Evolutionary conservation across 1,139 yeast genomes (phyloP).

Genomic region (Komagataea norvegica): DNA sequence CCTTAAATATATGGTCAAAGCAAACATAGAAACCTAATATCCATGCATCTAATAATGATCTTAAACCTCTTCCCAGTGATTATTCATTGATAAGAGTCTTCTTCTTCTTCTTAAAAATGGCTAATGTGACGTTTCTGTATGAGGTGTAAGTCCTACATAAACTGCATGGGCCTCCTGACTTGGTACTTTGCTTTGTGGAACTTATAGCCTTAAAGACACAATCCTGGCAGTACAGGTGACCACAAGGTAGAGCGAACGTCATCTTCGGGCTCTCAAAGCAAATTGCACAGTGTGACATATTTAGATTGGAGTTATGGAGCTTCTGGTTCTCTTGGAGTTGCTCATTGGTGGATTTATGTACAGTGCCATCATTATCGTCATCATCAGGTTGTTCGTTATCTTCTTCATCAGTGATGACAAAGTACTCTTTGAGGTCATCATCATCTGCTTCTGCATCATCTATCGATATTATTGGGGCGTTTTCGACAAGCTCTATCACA

Average conservation of each 20-base stretch:
- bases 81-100: slow-evolving; percentile 12
- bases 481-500: neutral
- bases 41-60: no score
- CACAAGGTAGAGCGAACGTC: slow-evolving; percentile 48
- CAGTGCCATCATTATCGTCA: slow-evolving; percentile 7
- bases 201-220: slow-evolving; percentile 48
- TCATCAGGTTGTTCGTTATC: slow-evolving; percentile 9
- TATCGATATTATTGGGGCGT: neutral
- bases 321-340: slow-evolving; percentile 29
- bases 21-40: no score
- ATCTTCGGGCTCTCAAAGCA: slow-evolving; percentile 47
- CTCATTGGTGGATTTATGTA: slow-evolving; percentile 24
- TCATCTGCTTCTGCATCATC: slow-evolving; percentile 9
- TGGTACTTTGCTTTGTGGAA: slow-evolving; percentile 34
- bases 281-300: slow-evolving; percentile 43
- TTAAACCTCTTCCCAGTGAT: no score
- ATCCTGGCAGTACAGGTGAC: slow-evolving; percentile 48
- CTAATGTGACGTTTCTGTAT: slow-evolving; percentile 30
- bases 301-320: slow-evolving; percentile 25
- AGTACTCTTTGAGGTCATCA: slow-evolving; percentile 16
- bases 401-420: slow-evolving; percentile 19
- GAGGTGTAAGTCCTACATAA: slow-evolving; percentile 41
- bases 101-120: slow-evolving; percentile 30
- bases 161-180: slow-evolving; percentile 41
- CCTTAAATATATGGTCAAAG: no score